Percentiles rank a stretch among this genome's conserved stretches.
phyloP scores from a whole-genome alignment of 306 rosid genomes.

The Cicer bijugum region DNA sequence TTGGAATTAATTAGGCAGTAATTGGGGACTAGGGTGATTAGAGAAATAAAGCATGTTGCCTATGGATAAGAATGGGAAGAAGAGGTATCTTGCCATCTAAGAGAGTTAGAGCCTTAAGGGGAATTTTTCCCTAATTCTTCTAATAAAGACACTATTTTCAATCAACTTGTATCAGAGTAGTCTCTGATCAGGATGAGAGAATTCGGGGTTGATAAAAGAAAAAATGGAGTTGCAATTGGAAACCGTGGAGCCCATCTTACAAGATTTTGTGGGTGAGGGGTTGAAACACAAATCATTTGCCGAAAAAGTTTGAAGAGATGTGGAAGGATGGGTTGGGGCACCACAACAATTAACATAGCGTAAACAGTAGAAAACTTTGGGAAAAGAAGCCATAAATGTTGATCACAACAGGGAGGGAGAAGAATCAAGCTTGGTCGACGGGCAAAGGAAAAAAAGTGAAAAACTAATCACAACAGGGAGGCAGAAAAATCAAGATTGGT shows the following conservation, averaged over 20 bases:
- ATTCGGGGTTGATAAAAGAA: background rate
- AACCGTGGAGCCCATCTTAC: background rate
- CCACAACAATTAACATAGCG: background rate
- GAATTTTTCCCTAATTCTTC: background rate
- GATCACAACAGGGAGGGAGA: background rate
- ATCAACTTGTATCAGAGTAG: constrained; percentile 1
- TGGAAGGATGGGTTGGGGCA: background rate
- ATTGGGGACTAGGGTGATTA: background rate
- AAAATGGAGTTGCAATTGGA: background rate
- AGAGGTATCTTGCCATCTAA: background rate
- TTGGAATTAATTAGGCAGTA: background rate
- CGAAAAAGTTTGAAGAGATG: background rate
- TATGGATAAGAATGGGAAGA: background rate
- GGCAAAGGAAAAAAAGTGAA: background rate
- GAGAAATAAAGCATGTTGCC: background rate
- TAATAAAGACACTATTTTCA: background rate
- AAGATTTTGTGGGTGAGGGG: background rate
- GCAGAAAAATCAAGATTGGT: background rate
- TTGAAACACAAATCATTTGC: background rate
- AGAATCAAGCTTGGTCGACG: background rate
- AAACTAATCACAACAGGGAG: background rate
- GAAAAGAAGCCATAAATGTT: background rate
- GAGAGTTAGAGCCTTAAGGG: background rate
- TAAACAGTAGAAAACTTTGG: background rate
- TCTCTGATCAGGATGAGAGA: background rate